Percentiles rank a stretch among this genome's conserved stretches.
These are phyloP conservation scores for Fusarium odoratissimum DNA, from an alignment of 2,329 filamentous ascomycete genomes.

Conservation along the genomic window DNA sequence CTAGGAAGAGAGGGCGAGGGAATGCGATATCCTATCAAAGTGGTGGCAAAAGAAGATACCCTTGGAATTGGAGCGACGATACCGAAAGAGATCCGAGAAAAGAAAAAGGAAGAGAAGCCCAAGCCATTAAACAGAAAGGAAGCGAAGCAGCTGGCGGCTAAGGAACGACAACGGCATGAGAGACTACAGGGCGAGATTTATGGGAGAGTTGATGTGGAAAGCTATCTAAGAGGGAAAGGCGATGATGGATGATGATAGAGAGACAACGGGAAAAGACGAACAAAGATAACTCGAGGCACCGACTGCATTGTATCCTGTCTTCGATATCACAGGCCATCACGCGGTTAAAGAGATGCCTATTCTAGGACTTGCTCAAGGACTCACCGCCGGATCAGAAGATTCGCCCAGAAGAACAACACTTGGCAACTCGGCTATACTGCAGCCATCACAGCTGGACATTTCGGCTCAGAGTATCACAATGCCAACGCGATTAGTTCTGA, in stretches of 20 bases:
- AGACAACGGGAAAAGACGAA: not conserved
- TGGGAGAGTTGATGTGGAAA: constrained; percentile 78
- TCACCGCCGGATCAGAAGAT: not conserved
- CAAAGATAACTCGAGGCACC: not conserved
- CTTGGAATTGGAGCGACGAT: constrained; percentile 74
- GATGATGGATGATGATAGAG: constrained; percentile 31
- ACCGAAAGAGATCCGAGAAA: constrained; percentile 54
- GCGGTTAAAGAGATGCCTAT: not conserved
- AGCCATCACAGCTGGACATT: not conserved
- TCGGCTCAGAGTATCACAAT: not conserved
- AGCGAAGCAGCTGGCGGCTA: constrained; percentile 69
- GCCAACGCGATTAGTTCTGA: not conserved
- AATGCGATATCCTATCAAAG: constrained; percentile 79
- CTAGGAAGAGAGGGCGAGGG: constrained; percentile 79
- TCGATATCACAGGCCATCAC: not conserved
- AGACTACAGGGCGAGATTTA: constrained; percentile 78
- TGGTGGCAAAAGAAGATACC: constrained; percentile 77
- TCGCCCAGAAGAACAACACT: not conserved
- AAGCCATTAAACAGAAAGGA: constrained; percentile 76
- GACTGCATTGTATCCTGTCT: not conserved
- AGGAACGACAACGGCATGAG: constrained; percentile 72
- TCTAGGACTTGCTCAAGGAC: constrained; percentile 23
- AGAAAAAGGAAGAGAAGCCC: constrained; percentile 57
- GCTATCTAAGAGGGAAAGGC: constrained; percentile 69
- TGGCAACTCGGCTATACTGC: no score